Percentiles rank a stretch among this genome's conserved stretches.
Conservation (phyloP, 2,329 filamentous ascomycete genomes). For the Venturia asperata region DNA sequence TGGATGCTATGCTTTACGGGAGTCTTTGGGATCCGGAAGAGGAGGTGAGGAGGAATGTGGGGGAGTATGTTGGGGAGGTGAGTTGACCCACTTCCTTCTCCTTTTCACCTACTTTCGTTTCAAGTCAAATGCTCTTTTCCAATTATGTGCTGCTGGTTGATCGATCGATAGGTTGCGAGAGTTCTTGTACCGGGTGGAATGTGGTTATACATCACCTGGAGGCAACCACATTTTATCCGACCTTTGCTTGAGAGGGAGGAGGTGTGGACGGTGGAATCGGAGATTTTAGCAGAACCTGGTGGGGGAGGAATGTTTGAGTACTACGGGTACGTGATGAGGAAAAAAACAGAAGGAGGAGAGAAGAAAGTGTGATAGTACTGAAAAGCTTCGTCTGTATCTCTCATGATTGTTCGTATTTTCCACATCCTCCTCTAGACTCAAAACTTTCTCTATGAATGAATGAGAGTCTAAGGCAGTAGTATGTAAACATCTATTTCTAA, state of each 20-base stretch:
- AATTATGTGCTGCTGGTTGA: slow-evolving; percentile 11
- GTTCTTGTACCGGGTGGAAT: slow-evolving; percentile 28
- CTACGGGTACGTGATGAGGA: slow-evolving; percentile 40
- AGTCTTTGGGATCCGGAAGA: slow-evolving; percentile 28
- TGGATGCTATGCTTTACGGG: slow-evolving; percentile 30
- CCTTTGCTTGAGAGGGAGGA: slow-evolving; percentile 40
- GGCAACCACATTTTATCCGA: slow-evolving; percentile 49
- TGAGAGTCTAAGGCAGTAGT: not conserved
- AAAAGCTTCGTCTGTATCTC: too few species aligned
- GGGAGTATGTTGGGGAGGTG: slow-evolving; percentile 24
- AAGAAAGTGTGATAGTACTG: not conserved
- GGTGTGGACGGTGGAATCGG: slow-evolving; percentile 41
- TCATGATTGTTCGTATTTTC: not conserved
- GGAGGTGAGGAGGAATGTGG: slow-evolving; percentile 26
- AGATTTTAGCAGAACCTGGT: slow-evolving; percentile 32
- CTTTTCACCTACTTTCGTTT: not conserved
- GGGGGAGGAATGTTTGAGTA: slow-evolving; percentile 43
- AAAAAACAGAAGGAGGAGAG: slow-evolving; percentile 20
- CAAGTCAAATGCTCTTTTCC: too few species aligned
- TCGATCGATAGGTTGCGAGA: slow-evolving; percentile 21
- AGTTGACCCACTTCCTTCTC: not conserved
- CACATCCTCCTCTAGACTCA: not conserved
- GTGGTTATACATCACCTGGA: slow-evolving; percentile 39
- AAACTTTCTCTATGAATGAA: not conserved
- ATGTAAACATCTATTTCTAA: not conserved